phyloP scores from a whole-genome alignment of 306 rosid species.

The Inga leiocalycina region DNA sequence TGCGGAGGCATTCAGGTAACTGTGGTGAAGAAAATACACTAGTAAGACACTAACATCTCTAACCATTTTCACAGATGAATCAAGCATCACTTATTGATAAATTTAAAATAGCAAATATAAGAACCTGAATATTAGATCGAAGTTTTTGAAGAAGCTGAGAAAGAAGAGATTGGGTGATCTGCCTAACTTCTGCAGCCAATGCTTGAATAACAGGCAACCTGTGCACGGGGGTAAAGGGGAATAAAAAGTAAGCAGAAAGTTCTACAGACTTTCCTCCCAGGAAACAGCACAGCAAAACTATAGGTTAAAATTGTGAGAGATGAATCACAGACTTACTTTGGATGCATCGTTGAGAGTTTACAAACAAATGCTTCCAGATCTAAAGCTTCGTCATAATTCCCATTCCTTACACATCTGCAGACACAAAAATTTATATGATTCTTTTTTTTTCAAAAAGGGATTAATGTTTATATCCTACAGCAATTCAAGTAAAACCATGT shows the following conservation, averaged over 20 bases:
- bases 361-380: constrained; percentile 93
- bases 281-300: constrained; percentile 23
- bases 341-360: constrained; percentile 96
- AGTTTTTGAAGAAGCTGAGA: constrained; percentile 96
- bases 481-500: not conserved
- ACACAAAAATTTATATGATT: constrained; percentile 20
- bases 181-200: constrained; percentile 86
- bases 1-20: constrained; percentile 96
- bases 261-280: constrained; percentile 20
- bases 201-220: constrained; percentile 89
- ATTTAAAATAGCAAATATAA: constrained; percentile 24
- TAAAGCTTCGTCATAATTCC: constrained; percentile 96
- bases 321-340: constrained; percentile 28
- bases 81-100: constrained; percentile 17
- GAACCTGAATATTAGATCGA: constrained; percentile 97
- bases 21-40: constrained; percentile 42
- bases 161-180: constrained; percentile 94
- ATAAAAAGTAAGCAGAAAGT: constrained; percentile 7
- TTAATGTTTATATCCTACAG: not conserved
- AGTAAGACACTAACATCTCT: constrained; percentile 22
- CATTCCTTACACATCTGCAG: constrained; percentile 93
- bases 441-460: not conserved
- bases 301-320: not conserved
- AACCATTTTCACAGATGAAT: constrained; percentile 22
- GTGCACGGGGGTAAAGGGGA: not conserved